These are phyloP conservation scores for Scutellospora calospora DNA, from an alignment of 371 early-diverging fungal species.

Conservation along the genomic window DNA sequence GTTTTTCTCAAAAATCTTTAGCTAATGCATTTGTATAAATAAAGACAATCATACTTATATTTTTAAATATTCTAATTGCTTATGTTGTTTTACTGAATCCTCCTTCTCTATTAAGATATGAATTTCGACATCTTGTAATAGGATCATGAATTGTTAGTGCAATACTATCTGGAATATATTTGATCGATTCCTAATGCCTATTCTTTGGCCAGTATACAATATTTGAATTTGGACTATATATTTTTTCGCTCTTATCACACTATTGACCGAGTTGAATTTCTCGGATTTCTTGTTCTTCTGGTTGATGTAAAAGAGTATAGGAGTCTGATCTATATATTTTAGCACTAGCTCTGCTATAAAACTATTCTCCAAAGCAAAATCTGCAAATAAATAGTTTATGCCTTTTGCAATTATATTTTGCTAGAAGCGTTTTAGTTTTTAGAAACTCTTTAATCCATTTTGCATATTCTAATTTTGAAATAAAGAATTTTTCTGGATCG, in stretches of 20 bases:
- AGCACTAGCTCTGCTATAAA: background rate
- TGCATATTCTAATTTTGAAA: background rate
- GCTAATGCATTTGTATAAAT: conserved; percentile 29
- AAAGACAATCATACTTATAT: conserved; percentile 17
- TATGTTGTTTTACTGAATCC: conserved; percentile 22
- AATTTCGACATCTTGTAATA: conserved; percentile 22
- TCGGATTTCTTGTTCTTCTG: background rate
- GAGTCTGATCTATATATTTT: background rate
- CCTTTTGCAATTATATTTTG: background rate
- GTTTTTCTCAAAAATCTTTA: conserved; percentile 1
- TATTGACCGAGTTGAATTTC: background rate
- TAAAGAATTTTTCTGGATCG: background rate
- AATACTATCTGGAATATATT: conserved; percentile 3
- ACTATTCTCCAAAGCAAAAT: background rate
- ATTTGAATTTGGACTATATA: conserved; percentile 8
- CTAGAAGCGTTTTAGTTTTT: background rate
- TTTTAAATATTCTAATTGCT: conserved; percentile 1
- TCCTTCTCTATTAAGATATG: conserved; percentile 27
- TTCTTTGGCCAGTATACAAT: conserved; percentile 9
- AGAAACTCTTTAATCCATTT: background rate
- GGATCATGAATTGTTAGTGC: conserved; percentile 23
- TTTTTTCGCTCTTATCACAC: conserved; percentile 2
- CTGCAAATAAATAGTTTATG: background rate
- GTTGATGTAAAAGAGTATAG: background rate
- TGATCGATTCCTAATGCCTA: conserved; percentile 9